Evolutionary conservation across 306 rosid genomes (phyloP).

Genomic region (Casuarina glauca): DNA sequence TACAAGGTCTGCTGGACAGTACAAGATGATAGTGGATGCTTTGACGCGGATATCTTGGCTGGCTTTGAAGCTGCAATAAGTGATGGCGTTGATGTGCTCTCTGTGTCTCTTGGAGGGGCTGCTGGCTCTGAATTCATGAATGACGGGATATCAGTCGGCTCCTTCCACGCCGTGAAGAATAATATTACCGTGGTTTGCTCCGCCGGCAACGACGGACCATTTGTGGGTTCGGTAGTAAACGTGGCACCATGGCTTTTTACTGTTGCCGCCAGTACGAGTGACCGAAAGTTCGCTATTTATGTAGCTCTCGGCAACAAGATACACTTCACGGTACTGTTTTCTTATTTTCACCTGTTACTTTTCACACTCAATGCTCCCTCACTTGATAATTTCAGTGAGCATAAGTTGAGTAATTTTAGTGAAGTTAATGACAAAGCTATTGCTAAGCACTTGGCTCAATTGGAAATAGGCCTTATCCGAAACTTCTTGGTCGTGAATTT

Average conservation of each 20-base stretch:
- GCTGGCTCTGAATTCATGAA: constrained; percentile 13
- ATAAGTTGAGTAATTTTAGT: no score
- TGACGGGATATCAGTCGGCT: constrained; percentile 44
- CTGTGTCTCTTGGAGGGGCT: constrained; percentile 38
- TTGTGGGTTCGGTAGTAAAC: constrained; percentile 37
- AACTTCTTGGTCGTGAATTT: no score
- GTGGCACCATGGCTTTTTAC: constrained; percentile 74
- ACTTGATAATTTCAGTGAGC: no score
- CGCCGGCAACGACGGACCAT: constrained; percentile 68
- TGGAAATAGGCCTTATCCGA: no score
- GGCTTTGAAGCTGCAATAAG: constrained; percentile 67
- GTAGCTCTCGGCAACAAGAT: constrained; percentile 42
- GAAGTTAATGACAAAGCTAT: no score
- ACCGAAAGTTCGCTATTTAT: constrained; percentile 41
- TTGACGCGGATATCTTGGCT: constrained; percentile 55
- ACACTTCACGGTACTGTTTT: background rate
- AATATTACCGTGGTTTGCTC: constrained; percentile 50
- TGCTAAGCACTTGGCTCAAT: no score
- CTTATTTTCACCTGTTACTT: no score
- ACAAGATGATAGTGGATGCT: constrained; percentile 28
- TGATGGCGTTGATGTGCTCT: constrained; percentile 71
- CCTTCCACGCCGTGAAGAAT: constrained; percentile 56
- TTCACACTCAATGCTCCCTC: no score
- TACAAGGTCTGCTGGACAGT: constrained; percentile 81
- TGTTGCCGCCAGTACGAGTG: constrained; percentile 70